These are phyloP conservation scores for Coemansia sp. DNA, from an alignment of 371 early-diverging fungal species.

Conservation along the genomic window DNA sequence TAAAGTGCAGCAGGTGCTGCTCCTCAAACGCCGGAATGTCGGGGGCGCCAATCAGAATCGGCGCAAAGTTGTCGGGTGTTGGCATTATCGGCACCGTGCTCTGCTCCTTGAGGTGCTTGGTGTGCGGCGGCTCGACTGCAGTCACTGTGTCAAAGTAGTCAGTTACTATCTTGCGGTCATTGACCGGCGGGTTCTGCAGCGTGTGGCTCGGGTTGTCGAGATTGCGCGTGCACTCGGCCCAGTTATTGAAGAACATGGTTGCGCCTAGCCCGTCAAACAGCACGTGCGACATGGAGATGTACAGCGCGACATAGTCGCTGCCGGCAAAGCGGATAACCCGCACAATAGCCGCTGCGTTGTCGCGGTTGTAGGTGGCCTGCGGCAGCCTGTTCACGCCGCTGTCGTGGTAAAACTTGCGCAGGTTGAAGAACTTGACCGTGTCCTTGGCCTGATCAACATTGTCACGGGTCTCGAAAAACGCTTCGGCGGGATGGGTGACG, in stretches of 20 bases:
- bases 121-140: slow-evolving; percentile 21
- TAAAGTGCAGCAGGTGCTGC: slow-evolving; percentile 43
- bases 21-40: slow-evolving; percentile 17
- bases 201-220: background rate
- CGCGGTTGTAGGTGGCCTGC: slow-evolving; percentile 29
- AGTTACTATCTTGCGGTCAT: slow-evolving; percentile 18
- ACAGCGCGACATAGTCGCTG: slow-evolving; percentile 26
- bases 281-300: slow-evolving; percentile 29
- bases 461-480: slow-evolving; percentile 14
- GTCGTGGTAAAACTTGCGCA: slow-evolving; percentile 19
- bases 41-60: slow-evolving; percentile 32
- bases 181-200: slow-evolving; percentile 19
- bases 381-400: slow-evolving; percentile 30
- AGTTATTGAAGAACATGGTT: slow-evolving; percentile 23
- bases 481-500: slow-evolving; percentile 23
- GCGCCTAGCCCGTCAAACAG: slow-evolving; percentile 32
- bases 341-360: slow-evolving; percentile 22
- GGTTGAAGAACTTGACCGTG: slow-evolving; percentile 29
- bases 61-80: slow-evolving; percentile 17
- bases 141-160: slow-evolving; percentile 21
- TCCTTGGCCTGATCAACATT: background rate
- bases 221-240: slow-evolving; percentile 42
- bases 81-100: slow-evolving; percentile 7
- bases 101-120: slow-evolving; percentile 25
- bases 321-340: slow-evolving; percentile 29